These are phyloP conservation scores for Choanephora cucurbitarum DNA, from an alignment of 371 early-diverging fungal genomes.

Conservation along the genomic window DNA sequence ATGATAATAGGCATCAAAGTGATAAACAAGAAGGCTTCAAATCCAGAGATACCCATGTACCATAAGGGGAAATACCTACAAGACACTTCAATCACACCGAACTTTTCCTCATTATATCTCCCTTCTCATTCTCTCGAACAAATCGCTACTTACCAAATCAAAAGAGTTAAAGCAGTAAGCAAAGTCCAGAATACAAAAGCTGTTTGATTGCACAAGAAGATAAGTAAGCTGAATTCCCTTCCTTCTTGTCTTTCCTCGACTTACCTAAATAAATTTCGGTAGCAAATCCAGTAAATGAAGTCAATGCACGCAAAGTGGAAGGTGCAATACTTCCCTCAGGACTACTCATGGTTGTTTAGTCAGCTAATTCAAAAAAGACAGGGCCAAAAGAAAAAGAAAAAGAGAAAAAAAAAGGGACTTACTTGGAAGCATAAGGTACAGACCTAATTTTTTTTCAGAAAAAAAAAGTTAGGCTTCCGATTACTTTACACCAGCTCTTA, in stretches of 20 bases:
- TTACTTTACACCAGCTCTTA: too few relatives aligned
- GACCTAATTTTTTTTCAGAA: constrained; percentile 12
- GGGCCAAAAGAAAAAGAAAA: constrained; percentile 4
- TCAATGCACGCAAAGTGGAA: constrained; percentile 28
- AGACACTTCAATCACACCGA: too few relatives aligned
- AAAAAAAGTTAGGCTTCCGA: constrained; percentile 12
- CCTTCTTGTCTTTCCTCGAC: constrained; percentile 12
- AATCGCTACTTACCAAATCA: constrained; percentile 66
- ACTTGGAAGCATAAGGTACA: constrained; percentile 25
- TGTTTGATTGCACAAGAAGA: constrained; percentile 13
- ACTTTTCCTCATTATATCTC: too few relatives aligned
- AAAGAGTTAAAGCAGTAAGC: constrained; percentile 70
- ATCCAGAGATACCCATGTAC: constrained; percentile 86
- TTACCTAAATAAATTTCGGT: constrained; percentile 64
- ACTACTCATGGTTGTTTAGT: constrained; percentile 16
- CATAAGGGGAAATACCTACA: constrained; percentile 74
- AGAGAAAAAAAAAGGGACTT: constrained; percentile 16
- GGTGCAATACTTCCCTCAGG: constrained; percentile 45
- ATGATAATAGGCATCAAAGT: constrained; percentile 64
- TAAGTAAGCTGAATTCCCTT: background rate
- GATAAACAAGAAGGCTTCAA: constrained; percentile 72
- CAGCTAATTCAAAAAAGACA: background rate
- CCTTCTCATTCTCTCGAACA: background rate
- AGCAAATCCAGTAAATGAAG: constrained; percentile 35
- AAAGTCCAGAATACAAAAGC: constrained; percentile 82